Evolutionary conservation across 2,329 filamentous ascomycete genomes (phyloP), one percentile per base, ranked within the genome.

Genomic region (Aspergillus vadensis): DNA sequence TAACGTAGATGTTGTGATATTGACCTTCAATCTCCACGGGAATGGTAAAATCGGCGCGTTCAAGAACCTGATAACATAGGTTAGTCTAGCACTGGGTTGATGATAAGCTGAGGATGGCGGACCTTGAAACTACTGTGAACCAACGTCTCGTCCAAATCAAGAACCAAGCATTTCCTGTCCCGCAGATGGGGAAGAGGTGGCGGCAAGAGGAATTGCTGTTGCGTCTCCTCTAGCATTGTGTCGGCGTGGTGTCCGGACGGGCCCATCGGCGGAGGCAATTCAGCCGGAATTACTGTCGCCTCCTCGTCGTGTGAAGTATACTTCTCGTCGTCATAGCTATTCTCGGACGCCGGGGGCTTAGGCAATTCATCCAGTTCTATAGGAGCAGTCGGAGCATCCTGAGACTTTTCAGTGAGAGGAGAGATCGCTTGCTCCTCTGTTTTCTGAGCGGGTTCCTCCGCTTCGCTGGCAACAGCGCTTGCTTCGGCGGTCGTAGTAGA

Each of bases 41-140:
- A 74, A 99, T 98, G 5, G 95, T 99, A 74, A 99, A 98, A 78
- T 99, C 95, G 60, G 95, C 95, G 82, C 98, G 94, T 72, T 98
- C 93, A 49, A 99, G 84, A 68, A 98, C 95, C 93, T 98, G 25
- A 17, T n/a, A n/a, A 43, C 72, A 10, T 9, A 23, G 15, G 57
- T 66, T 25, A 65, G 59, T 12, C 27, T 32, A n/a, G 15, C 10
- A 10, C 47, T 14, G 57, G 51, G 8, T 54, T 25, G 32, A 25
- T 8, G 7, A 12, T 3, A 27, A 27, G 8, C 4, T 21, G 12
- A 38, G 27, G 17, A 54, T 30, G 57, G 67, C 81, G 68, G 78
- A 96, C 94, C 86, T 99, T 99, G 80, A 99, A 99, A 69, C 95
- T 98, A 77, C 95, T 98, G 80, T 99, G 95, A 23, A 99, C 95